Conservation (phyloP, 768 basidiomycete genomes). For the Asterophora lycoperdoides region DNA sequence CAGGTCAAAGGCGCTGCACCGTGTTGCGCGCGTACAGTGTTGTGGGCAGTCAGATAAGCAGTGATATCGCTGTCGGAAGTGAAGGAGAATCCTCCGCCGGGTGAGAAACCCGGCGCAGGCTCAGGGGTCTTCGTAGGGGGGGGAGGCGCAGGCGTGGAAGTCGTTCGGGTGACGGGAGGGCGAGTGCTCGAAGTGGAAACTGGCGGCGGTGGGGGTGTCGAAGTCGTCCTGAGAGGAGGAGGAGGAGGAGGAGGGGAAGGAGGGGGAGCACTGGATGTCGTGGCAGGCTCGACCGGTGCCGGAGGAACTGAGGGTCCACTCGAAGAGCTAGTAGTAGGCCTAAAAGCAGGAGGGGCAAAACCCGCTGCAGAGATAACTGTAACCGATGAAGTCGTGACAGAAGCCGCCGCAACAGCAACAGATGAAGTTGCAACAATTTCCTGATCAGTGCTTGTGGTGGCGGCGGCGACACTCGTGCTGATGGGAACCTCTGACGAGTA, state of each 20-base stretch:
- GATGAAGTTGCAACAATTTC: too few species aligned
- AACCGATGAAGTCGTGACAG: constrained; percentile 9
- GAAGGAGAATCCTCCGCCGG: constrained; percentile 11
- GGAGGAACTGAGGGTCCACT: constrained; percentile 10
- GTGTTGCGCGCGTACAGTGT: constrained; percentile 55
- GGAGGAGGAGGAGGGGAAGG: constrained; percentile 9
- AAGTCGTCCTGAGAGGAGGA: constrained; percentile 10
- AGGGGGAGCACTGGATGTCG: constrained; percentile 9
- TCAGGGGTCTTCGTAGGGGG: constrained; percentile 16
- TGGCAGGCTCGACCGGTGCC: constrained; percentile 9
- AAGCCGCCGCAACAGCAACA: background rate
- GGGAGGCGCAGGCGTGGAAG: constrained; percentile 11
- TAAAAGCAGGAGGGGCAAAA: constrained; percentile 1
- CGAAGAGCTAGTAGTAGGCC: background rate
- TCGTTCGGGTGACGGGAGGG: constrained; percentile 11
- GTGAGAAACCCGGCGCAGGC: constrained; percentile 11
- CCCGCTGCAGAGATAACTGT: background rate
- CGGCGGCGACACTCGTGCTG: background rate
- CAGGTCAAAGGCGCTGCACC: constrained; percentile 63
- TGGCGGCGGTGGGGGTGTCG: constrained; percentile 15
- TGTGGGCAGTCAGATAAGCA: constrained; percentile 57
- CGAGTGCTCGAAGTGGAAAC: constrained; percentile 13
- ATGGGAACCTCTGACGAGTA: background rate
- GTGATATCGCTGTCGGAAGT: constrained; percentile 43
- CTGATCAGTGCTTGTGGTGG: too few species aligned